Percentiles rank a stretch among this genome's conserved stretches.
Conservation (phyloP, 176 grass and related monocot genomes). For the Olyra latifolia region DNA sequence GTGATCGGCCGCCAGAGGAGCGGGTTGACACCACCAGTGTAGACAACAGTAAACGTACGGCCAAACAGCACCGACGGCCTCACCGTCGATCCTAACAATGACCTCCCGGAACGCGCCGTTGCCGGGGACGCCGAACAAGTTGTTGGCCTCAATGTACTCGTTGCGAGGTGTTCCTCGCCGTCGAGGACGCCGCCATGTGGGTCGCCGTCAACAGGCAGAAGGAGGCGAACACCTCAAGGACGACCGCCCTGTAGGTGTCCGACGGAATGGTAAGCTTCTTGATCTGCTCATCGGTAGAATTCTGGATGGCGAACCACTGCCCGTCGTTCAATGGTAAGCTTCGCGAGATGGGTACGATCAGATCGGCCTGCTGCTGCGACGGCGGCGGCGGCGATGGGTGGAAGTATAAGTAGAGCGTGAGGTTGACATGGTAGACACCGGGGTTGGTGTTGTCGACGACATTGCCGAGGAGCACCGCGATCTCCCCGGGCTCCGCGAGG, state of each 20-base stretch:
- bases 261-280: slow-evolving; percentile 49
- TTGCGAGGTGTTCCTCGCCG: too few species aligned
- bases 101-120: slow-evolving; percentile 66
- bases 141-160: slow-evolving; percentile 44
- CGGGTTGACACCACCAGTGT: slow-evolving; percentile 57
- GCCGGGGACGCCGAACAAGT: slow-evolving; percentile 18
- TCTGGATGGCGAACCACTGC: slow-evolving; percentile 61
- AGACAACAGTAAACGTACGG: slow-evolving; percentile 67
- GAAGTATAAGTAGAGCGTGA: slow-evolving; percentile 66
- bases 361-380: slow-evolving; percentile 33
- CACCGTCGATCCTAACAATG: slow-evolving; percentile 34
- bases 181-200: too few species aligned
- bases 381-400: neutral
- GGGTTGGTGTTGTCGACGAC: slow-evolving; percentile 53
- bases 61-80: slow-evolving; percentile 57
- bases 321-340: slow-evolving; percentile 44
- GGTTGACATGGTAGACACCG: slow-evolving; percentile 66
- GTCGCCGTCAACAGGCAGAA: too few species aligned
- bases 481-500: slow-evolving; percentile 25
- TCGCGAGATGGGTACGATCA: slow-evolving; percentile 62
- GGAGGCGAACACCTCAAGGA: slow-evolving; percentile 66
- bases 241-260: slow-evolving; percentile 68
- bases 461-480: slow-evolving; percentile 56
- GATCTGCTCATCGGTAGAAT: slow-evolving; percentile 31
- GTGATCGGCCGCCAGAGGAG: slow-evolving; percentile 65